Evolutionary conservation across 768 basidiomycete species (phyloP), one percentile per base, ranked within the genome.

Genomic region (Boletus vermiculosoides): DNA sequence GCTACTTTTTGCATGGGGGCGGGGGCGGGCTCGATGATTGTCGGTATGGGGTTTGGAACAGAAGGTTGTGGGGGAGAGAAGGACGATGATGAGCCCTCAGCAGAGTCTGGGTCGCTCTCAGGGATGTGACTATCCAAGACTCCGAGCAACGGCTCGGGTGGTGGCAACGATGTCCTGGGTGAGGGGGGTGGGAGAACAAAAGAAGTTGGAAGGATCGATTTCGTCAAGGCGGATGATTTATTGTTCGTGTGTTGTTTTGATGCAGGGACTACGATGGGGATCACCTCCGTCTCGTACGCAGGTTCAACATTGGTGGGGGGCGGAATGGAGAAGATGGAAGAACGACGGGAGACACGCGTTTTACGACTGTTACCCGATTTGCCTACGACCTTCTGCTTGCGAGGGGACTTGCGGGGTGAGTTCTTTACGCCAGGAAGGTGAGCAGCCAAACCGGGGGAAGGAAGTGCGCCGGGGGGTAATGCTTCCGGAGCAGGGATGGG

Each of bases 161-260:
- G 76, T 0, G 80, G 78, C 28, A 90, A 69, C 2, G 85, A 82
- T 1, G 89, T 80, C 22, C 80, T 78, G 15, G 89, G 90, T 9
- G 88, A 89, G 2, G 86, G 89, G 2, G 89, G 89, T 15, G 90
- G 90, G 4, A 92, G 80, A 1, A 88, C 84, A 58, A 92, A 92
- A 15, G 87, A 81, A 11, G 82, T 85, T 4, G 88, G 81, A 23
- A 90, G 77, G 33, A 87, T 75, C 2, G 83, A 80, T 46, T 77
- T 69, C 31, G 77, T 63, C 25, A 78, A 58, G 10, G 63, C 64
- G 28, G 53, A 30, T 23, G 55, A 46, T 48, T 66, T 69, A 57
- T 59, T 47, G 23, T 57, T 60, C 12, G 50, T 34, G 39, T 37
- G 50, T 45, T 67, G 73, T 57, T 69, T 72, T 53, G 72, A 69